Evolutionary conservation across 805 yeast genomes (phyloP), one percentile per base, ranked within the genome.

Genomic region (Kuraishia ogatae): DNA sequence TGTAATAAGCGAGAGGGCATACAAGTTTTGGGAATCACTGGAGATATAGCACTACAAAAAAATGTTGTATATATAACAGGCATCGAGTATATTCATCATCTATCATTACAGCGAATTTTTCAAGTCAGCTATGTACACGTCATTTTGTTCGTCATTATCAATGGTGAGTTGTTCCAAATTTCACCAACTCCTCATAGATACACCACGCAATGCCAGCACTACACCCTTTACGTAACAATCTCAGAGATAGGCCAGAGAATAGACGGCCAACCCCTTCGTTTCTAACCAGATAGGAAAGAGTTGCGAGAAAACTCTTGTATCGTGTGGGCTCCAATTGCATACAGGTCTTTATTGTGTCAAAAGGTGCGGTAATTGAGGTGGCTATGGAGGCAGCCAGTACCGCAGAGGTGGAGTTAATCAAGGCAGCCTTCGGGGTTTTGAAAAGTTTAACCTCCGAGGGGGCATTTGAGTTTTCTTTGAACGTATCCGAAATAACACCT

Each of bases 121-220:
- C 21, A n/a, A n/a, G 11, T 29, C 50, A 49, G 39, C 23, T 49
- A 24, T 49, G 19, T 26, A 20, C 21, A 26, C 7, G 51, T 49
- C 20, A 10, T 26, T n/a, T 23, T 19, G 28, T 20, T 23, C n/a
- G n/a, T 24, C 51, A 20, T 24, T 20, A 20, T 24, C 51, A 23
- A 26, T 29, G 21, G 6, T 49, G 35, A n/a, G 35, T 19, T 22
- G 28, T 48, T 11, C 26, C 20, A 35, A 67, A 55, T 51, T 78
- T 79, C 47, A 93, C 80, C 54, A 93, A 71, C 66, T 94, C 97
- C 68, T 94, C 99, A 67, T 93, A 94, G 23, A 94, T 85, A 57
- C 97, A 89, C 99, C 99, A 94, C 52, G 97, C 91, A 58, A 94
- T 90, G 1, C 97, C 97, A 0, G 97, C 93, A 68, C 96, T 87